phyloP scores from a whole-genome alignment of 768 basidiomycete species.

The Candolleomyces efflorescens region DNA sequence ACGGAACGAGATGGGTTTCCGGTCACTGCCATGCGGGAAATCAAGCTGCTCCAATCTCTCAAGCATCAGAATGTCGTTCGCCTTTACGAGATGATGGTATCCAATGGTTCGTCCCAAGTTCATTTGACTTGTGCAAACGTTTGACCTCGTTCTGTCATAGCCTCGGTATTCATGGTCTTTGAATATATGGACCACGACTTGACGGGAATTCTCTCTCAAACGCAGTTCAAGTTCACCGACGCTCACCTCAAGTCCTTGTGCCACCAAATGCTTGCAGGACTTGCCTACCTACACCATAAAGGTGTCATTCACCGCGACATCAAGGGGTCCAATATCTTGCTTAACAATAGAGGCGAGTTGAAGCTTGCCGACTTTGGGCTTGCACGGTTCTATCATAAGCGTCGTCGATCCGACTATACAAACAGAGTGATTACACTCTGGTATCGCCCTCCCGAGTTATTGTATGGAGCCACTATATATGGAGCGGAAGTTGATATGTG shows the following conservation, averaged over 20 bases:
- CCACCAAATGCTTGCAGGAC: constrained; percentile 90
- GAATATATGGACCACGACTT: constrained; percentile 99
- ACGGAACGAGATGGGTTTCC: constrained; percentile 97
- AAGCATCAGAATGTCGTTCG: constrained; percentile 86
- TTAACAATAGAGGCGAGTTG: constrained; percentile 87
- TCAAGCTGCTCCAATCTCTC: constrained; percentile 92
- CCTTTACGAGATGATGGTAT: constrained; percentile 98
- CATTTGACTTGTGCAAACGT: not conserved
- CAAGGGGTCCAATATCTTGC: constrained; percentile 96
- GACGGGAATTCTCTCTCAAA: constrained; percentile 91
- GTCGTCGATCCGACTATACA: constrained; percentile 90
- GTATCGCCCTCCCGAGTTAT: constrained; percentile 94
- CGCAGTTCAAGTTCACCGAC: constrained; percentile 76
- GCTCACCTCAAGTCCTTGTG: constrained; percentile 95
- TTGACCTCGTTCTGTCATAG: constrained; percentile 35
- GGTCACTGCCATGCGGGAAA: constrained; percentile 98
- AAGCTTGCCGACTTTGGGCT: constrained; percentile 98
- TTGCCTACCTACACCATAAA: constrained; percentile 93
- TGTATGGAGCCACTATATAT: constrained; percentile 95
- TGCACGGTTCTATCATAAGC: constrained; percentile 93
- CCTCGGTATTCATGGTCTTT: constrained; percentile 97
- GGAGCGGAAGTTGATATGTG: constrained; percentile 99
- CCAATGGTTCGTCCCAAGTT: constrained; percentile 61
- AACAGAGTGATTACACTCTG: constrained; percentile 98
- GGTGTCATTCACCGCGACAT: constrained; percentile 98